Base-by-base conservation (phyloP, 2,329 filamentous ascomycete genomes). In the Blumeria hordei region DNA sequence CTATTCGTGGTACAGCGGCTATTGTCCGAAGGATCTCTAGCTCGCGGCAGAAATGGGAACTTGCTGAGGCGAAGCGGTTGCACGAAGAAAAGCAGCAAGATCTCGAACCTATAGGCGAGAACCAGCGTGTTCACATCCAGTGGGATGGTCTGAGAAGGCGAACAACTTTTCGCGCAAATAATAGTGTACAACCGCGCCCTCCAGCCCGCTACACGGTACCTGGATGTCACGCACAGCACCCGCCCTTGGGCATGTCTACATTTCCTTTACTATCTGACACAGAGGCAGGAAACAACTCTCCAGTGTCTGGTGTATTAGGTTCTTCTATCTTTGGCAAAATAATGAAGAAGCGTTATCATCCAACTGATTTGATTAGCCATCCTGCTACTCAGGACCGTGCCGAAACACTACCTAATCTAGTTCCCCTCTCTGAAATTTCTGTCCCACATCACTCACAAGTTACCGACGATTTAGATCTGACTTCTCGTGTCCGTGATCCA, bases 131-230 rank as follows among this genome's bases (percentile, higher is more conserved):
- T 34, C 72, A 78, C 34, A 68, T 72, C 58, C 88, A 96, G 68
- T 98, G 88, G 81, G 92, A 96, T 68, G 92, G 92, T 4, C 69
- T 98, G 54, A 77, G 90, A 62, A 75, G 88, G 62, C 76, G 92
- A 44, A 80, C 77, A 8, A 75, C 77, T 2, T 65, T 70, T 53
- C 62, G 43, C 43, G 68, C 56, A 63, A 69, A 47, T 61, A 50
- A 52, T 16, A 62, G 68, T 52, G 67, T 60, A 33, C 58, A 61
- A 54, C 63, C 63, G 21, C 58, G 61, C 21, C 55, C 67, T 66
- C 58, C 59, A 44, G 59, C 62, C 5, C 63, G 62, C 54, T 61
- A 62, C 37, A 53, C 58, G 16, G 61, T 59, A n/a, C 51, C 28
- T 58, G 44, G n/a, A 54, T 63, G 57, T 58, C 67, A 44, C 66